A percentile compares a stretch with the other conserved stretches of the same genome.
phyloP scores from a whole-genome alignment of 805 yeast genomes.

The Metschnikowia lochheadii region DNA sequence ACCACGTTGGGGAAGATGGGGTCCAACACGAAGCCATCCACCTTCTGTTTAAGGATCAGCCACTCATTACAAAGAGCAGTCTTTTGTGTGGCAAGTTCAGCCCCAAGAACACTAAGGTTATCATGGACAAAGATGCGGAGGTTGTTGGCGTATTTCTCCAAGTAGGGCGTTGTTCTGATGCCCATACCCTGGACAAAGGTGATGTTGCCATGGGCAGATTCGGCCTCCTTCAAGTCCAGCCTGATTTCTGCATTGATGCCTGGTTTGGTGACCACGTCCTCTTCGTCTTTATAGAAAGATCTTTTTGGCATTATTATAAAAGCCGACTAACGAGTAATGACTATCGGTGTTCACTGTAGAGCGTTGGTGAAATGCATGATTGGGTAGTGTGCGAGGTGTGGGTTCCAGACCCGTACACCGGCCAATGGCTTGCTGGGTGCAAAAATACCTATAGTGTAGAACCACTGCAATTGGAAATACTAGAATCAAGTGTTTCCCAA shows the following conservation, averaged over 20 bases:
- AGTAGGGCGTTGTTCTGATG: slow-evolving; percentile 45
- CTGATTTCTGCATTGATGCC: slow-evolving; percentile 41
- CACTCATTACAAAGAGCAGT: slow-evolving; percentile 47
- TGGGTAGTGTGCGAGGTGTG: not conserved
- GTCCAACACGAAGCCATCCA: slow-evolving; percentile 40
- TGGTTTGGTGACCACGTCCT: slow-evolving; percentile 43
- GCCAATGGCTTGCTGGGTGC: not conserved
- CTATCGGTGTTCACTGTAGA: too few relatives aligned
- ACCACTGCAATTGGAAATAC: too few relatives aligned
- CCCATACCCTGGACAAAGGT: slow-evolving; percentile 50
- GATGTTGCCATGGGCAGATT: slow-evolving; percentile 37
- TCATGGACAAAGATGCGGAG: slow-evolving; percentile 38
- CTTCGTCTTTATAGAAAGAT: slow-evolving; percentile 53
- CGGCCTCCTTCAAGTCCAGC: slow-evolving; percentile 34
- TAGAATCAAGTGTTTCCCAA: too few relatives aligned
- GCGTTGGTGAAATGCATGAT: too few relatives aligned
- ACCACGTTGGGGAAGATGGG: slow-evolving; percentile 54
- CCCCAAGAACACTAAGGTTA: slow-evolving; percentile 33
- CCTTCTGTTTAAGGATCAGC: slow-evolving; percentile 24
- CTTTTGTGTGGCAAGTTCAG: slow-evolving; percentile 45
- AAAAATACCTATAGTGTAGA: not conserved
- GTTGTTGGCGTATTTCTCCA: slow-evolving; percentile 41
- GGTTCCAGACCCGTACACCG: not conserved
- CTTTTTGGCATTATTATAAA: slow-evolving; percentile 23
- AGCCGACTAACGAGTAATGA: not conserved